Evolutionary conservation across 306 rosid genomes (phyloP).

Genomic region (Cucurbita maxima): DNA sequence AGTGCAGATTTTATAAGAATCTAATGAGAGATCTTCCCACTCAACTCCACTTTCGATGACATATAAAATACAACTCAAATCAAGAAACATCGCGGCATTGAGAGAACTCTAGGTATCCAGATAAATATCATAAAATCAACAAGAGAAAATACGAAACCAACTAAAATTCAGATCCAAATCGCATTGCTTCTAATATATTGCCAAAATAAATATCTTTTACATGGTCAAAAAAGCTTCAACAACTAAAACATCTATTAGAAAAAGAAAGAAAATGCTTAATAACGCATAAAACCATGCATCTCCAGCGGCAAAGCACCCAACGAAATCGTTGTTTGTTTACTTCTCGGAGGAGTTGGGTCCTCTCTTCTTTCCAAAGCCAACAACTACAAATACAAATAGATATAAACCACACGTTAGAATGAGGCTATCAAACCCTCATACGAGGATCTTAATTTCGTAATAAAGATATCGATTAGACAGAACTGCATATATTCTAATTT

Average conservation of each 20-base stretch:
- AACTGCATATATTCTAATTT: not conserved
- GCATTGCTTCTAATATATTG: not conserved
- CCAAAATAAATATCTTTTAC: not conserved
- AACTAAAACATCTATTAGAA: conserved; percentile 1
- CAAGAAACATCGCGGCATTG: not conserved
- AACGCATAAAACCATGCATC: not conserved
- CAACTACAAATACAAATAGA: not conserved
- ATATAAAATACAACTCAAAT: not conserved
- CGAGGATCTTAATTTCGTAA: not conserved
- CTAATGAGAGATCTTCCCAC: too few relatives aligned
- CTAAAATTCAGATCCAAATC: not conserved
- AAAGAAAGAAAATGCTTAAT: not conserved
- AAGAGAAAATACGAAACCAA: not conserved
- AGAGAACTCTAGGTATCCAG: not conserved
- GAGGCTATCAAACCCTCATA: conserved; percentile 9
- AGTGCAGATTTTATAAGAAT: too few relatives aligned
- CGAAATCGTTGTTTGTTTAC: not conserved
- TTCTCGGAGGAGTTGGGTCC: conserved; percentile 19
- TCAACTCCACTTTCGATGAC: not conserved
- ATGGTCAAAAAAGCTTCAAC: not conserved
- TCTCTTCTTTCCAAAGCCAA: conserved; percentile 18
- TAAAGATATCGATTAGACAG: not conserved
- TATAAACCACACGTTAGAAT: not conserved
- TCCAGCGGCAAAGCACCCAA: not conserved
- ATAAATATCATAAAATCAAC: not conserved